Evolutionary conservation across 371 early-diverging fungal genomes (phyloP), one percentile per base, ranked within the genome.

Genomic region (Apophysomyces elegans): DNA sequence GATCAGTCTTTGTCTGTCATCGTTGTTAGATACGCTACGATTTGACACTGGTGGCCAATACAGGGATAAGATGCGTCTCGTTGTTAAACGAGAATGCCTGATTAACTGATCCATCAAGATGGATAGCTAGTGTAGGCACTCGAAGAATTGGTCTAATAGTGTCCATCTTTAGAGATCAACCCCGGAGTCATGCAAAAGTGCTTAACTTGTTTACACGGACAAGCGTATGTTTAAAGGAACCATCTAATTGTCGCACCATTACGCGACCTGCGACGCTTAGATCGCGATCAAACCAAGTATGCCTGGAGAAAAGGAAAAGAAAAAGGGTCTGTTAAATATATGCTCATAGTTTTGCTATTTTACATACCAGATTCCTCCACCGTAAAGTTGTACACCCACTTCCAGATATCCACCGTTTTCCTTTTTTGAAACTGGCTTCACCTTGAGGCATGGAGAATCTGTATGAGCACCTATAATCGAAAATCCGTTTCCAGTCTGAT

Each of bases 241-340:
- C 92, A 58, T 90, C 90, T n/a, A 68, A 70, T 37, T 84, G 79
- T 62, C 88, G 80, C 61, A 96, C 88, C 73, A 98, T 79, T 13
- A 96, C 95, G 41, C 96, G 90, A 37, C 99, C 99, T 44, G 96
- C 97, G 47, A 99, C 76, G 75, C 93, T 86, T 60, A 98, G 80
- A 78, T 97, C 96, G 62, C 98, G 89, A 78, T 98, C 99, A 78
- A 97, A 98, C 97, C 97, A 96, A 21, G 96, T 94, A 76, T 95
- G 91, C 60, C 71, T 71, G 41, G 11, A 41, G 41, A 41, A 13
- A 41, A 41, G 13, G 2, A 41, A 11, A 13, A 11, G 1, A 37
- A 60, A 16, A 37, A 26, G 32, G 32, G 32, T 26, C 2, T 26
- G 3, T 26, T 26, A 26, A 3, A 26, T 26, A 26, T 1, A 26